A percentile compares a stretch with the other conserved stretches of the same genome.
These are phyloP conservation scores for Ophiostoma montium DNA, from an alignment of 2,329 filamentous ascomycete genomes.

Conservation along the genomic window DNA sequence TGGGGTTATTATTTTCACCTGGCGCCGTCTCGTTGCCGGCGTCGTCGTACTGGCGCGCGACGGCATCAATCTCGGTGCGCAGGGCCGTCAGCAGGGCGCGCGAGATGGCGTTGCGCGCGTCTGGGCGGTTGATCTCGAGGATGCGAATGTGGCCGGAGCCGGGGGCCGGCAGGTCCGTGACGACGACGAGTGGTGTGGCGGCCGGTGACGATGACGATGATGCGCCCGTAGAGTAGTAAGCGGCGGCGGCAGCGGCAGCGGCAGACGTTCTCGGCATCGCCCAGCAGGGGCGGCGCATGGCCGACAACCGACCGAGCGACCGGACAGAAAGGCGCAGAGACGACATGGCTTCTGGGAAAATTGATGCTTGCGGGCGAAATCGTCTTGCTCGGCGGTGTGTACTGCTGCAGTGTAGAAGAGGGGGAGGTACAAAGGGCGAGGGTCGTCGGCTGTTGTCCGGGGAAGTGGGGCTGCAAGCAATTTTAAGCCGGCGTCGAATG, in stretches of 20 bases:
- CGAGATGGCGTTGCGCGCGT: constrained; percentile 84
- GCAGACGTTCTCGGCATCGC: background rate
- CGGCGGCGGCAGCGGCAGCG: no score
- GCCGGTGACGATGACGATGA: constrained; percentile 2
- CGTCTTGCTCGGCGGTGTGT: background rate
- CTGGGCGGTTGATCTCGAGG: constrained; percentile 72
- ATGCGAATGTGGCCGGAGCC: constrained; percentile 74
- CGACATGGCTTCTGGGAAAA: constrained; percentile 3
- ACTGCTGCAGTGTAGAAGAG: background rate
- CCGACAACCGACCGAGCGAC: constrained; percentile 22
- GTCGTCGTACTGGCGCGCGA: constrained; percentile 48
- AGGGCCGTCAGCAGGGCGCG: constrained; percentile 59
- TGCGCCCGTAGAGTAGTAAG: constrained; percentile 17
- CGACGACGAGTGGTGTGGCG: constrained; percentile 44
- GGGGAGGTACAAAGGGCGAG: background rate
- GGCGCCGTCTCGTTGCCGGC: constrained; percentile 38
- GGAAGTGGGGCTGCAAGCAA: constrained; percentile 6
- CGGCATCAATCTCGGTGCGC: constrained; percentile 54
- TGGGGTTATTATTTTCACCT: constrained; percentile 38
- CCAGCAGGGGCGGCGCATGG: constrained; percentile 18
- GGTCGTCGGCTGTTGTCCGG: constrained; percentile 6
- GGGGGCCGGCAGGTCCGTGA: constrained; percentile 59
- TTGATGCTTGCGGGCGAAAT: background rate
- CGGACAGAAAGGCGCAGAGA: background rate
- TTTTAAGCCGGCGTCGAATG: no score